Base-by-base conservation (phyloP, 2,329 filamentous ascomycete genomes). In the Pezicula rhizophila region DNA sequence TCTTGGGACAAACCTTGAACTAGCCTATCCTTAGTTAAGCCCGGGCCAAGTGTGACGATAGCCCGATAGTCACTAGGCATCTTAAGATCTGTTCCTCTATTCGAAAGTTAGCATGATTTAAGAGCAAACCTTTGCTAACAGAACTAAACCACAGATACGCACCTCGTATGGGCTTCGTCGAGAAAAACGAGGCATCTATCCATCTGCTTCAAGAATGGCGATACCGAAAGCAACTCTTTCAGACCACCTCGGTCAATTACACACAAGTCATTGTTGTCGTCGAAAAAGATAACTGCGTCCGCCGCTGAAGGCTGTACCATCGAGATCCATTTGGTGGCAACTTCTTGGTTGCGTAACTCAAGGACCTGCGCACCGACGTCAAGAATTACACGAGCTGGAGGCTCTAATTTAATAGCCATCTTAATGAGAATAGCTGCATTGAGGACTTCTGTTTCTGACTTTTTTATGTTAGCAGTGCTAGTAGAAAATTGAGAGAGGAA, bases 341-440 rank as follows among this genome's bases (percentile, higher is more conserved):
- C 69, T 2, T 74, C 64, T 0, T 65, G 2, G 52, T 88, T 88
- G 14, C 67, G 70, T 0, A 83, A 64, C 26, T 89, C 84, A 0
- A 90, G 62, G 5, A 90, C 77, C 43, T 84, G 79, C 0, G 86
- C 85, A 0, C 86, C 85, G 0, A 86, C 84, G 53, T 90, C 85
- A 0, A 90, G 69, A 1, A 90, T 75, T 0, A 89, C 83, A 0
- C 74, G 71, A 0, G 77, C 68, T 0, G 65, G 60, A 0, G 68
- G 65, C 0, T 68, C 39, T 40, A 77, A 62, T 0, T 41, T 41
- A 0, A 67, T 60, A 0, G 85, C 67, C 4, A 71, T 60, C 0
- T 63, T 28, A 0, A 89, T 57, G 0, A 86, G 57, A 1, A 58
- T 52, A 10, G 71, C 60, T 0, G 71, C 70, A 45, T 73, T 61